phyloP scores from a whole-genome alignment of 306 rosid genomes.

The Malus sylvestris region DNA sequence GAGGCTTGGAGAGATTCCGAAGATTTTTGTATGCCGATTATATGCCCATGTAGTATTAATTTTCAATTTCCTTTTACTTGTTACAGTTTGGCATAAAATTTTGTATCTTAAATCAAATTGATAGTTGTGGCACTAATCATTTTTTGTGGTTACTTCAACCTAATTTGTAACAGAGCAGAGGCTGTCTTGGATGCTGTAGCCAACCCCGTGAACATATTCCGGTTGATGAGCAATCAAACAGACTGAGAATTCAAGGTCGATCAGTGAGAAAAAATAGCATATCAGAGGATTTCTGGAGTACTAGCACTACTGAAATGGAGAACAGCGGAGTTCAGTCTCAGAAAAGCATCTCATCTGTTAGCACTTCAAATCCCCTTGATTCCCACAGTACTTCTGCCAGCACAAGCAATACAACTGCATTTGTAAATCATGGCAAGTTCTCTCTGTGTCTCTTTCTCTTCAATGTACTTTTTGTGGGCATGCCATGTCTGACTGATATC shows the following conservation, averaged over 20 bases:
- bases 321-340: conserved; percentile 41
- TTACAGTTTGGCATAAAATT: background rate
- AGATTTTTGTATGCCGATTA: background rate
- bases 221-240: conserved; percentile 40
- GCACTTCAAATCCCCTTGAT: conserved; percentile 34
- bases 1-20: background rate
- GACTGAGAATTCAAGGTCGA: conserved; percentile 36
- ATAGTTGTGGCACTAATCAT: conserved; percentile 35
- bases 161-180: conserved; percentile 85
- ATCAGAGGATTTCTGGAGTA: conserved; percentile 67
- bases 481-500: background rate
- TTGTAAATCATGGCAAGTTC: conserved; percentile 71
- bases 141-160: conserved; percentile 41
- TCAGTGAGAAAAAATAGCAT: conserved; percentile 34
- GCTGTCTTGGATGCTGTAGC: conserved; percentile 67
- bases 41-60: background rate
- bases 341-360: conserved; percentile 39
- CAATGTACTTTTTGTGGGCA: background rate
- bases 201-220: conserved; percentile 27
- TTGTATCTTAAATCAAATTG: conserved; percentile 6
- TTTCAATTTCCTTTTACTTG: background rate
- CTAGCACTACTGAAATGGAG: conserved; percentile 62
- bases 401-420: conserved; percentile 50
- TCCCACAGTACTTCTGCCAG: conserved; percentile 34
- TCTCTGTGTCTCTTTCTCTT: conserved; percentile 4